Base-by-base conservation (phyloP, 2,329 filamentous ascomycete species). In the Dryadomyces quercus-mongolicae region DNA sequence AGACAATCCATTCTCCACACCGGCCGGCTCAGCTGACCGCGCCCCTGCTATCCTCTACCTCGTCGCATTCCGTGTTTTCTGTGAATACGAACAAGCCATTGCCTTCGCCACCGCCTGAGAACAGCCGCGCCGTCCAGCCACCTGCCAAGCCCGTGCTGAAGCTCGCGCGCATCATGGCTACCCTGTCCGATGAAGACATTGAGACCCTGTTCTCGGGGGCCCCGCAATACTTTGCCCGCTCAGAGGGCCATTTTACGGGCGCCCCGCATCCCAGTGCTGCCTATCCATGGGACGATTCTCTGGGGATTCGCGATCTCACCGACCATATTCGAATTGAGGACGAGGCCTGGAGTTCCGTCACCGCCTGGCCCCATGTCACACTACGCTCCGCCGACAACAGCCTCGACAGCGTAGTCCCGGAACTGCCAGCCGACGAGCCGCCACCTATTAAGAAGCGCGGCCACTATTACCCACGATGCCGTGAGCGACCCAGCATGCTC, bases 141-240 rank as follows among this genome's bases (percentile, higher is more conserved):
- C 65, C 69, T 45, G 64, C 65, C 55, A 73, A 67, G 59, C 74
- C 73, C 40, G 66, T 74, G 55, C 65, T 81, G 57, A 78, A 73
- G 62, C 67, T 81, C 43, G 70, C 74, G 57, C 73, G 74, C 64
- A 82, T 80, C 68, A 83, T 83, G 74, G 71, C 78, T 47, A 75
- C 75, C 50, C 70, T 85, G 56, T 75, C 69, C 61, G 74, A 80
- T 48, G 70, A 73, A 44, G 81, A 86, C 60, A 70, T 88, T 52
- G 80, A 84, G 68, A 80, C 81, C 66, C 75, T 88, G 62, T 88
- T 88, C 71, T 85, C 84, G 25, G 84, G 85, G n/a, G 85, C 85
- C 46, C 85, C 85, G 58, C 83, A 86, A 64, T 88, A 84, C 70
- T 82, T 81, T 65, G 76, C 80, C 60, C 75, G 78, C 52, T 76